Evolutionary conservation across 2,329 filamentous ascomycete species (phyloP), one percentile per base, ranked within the genome.

Genomic region (Ascochyta fabae): DNA sequence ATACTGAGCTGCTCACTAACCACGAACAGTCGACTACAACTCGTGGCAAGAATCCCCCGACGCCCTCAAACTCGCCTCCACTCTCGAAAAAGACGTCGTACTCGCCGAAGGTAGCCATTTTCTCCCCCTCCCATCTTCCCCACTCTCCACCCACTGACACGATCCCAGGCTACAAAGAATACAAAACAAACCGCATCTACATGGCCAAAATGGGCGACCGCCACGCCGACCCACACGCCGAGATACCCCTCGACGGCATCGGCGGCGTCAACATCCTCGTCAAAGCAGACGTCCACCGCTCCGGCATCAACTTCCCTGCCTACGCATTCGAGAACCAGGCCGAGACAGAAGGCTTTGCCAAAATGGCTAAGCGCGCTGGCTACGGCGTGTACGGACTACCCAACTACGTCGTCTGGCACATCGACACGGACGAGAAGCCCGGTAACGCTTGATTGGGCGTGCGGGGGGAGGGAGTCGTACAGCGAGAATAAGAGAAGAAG

Each of bases 291-390:
- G 94, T 99, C 10, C 95, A 99, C 78, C 87, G 95, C 79, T 92
- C 94, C 70, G 93, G 94, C 60, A 95, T 99, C 80, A 99, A 99
- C 78, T 99, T 99, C 77, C 95, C 95, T 8, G 88, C 87, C 73
- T 99, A 99, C 71, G 85, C 95, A 3, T 99, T 99, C 74, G 95
- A 99, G 76, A 98, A 99, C 77, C 95, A 99, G 80, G 95, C 95
- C 61, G 95, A 99, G 78, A 99, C 95, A 4, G 95, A 99, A 79
- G 95, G 95, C 6, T 99, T 99, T 72, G 95, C 95, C 34, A 96
- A 96, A 77, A 99, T 99, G 95, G 95, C 95, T 56, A 97, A 96
- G 80, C 85, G 92, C 61, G 95, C 95, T 16, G 95, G 95, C 40
- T 98, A 97, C 75, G 84, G 91, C 70, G 95, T 99, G 24, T 86